Base-by-base conservation (phyloP, 345 rosid genomes). In the Excoecaria cochinchinensis region DNA sequence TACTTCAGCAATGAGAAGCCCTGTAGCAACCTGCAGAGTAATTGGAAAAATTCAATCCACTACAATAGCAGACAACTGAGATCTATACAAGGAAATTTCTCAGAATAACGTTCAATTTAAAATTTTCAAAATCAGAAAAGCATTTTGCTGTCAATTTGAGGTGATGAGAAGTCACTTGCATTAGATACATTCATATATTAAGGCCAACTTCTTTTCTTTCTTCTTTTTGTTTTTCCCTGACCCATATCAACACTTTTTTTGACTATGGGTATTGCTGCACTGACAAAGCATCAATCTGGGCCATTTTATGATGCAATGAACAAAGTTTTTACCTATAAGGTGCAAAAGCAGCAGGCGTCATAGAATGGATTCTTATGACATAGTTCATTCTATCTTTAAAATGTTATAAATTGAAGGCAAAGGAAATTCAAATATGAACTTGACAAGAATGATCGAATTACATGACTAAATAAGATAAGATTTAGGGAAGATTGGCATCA, bases 1-100 rank as follows among this genome's bases (percentile, higher is more conserved):
- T 44, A 94, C 95, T 88, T 91, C 98, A 69, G 98, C 97, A 79
- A 92, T 58, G 31, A 94, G 92, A 84, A 94, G 79, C 67, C 98
- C 97, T 8, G 97, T 94, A 25, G 86, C 88, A 75, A 94, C 95
- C 98, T 92, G 87, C 78, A 73, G 21, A 31, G 25, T 59, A 55
- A 52, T 64, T 57, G 16, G n/a, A 61, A 61, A 60, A 50, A n/a
- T 21, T 24, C 3, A 36, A 58, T 25, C n/a, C 19, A 65, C 17
- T 39, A 6, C 5, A 58, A 58, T 19, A 64, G 14, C 21, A 47
- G 40, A 47, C 1, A 1, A 40, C 1, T 39, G 10, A 44, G 48
- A 44, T 44, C 9, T 4, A 44, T 6, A 10, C 9, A 10, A 21
- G 40, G 21, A 3, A 17, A 11, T 6, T 57, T n/a, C 21, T n/a